phyloP scores from a whole-genome alignment of 2,329 filamentous ascomycete species.

The Plectosphaerella cucumerina region DNA sequence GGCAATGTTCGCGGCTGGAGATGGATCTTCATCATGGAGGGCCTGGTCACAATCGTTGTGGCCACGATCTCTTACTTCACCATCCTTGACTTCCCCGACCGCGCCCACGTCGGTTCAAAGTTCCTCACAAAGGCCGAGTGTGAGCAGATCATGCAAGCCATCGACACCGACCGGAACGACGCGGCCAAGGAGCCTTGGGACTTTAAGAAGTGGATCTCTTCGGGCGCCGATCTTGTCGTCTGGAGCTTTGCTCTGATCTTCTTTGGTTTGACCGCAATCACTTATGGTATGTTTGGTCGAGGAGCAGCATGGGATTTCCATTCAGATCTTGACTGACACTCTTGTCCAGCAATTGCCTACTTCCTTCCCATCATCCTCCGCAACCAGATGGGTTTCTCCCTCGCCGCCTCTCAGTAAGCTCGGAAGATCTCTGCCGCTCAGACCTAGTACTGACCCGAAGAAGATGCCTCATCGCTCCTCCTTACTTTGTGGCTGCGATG shows the following conservation, averaged over 20 bases:
- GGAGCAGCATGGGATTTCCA: too few relatives aligned
- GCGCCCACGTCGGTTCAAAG: not conserved
- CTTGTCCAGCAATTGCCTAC: conserved; percentile 30
- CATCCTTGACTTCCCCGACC: conserved; percentile 3
- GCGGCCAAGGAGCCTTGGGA: conserved; percentile 62
- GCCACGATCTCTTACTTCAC: conserved; percentile 36
- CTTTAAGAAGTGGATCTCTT: conserved; percentile 46
- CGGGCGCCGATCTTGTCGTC: not conserved
- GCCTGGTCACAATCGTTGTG: conserved; percentile 43
- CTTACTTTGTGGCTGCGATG: conserved; percentile 56
- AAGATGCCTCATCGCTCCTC: conserved; percentile 49
- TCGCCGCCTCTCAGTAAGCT: not conserved
- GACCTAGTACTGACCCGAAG: too few relatives aligned
- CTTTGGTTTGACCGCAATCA: not conserved
- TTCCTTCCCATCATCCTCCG: conserved; percentile 55
- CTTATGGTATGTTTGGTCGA: too few relatives aligned
- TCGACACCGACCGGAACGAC: conserved; percentile 63
- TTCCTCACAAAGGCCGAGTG: conserved; percentile 45
- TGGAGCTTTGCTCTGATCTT: conserved; percentile 1
- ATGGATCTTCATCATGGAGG: conserved; percentile 64
- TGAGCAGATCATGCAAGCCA: conserved; percentile 60
- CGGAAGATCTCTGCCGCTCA: too few relatives aligned
- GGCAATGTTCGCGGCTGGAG: conserved; percentile 49
- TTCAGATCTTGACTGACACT: too few relatives aligned
- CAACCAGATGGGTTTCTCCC: conserved; percentile 21